phyloP scores from a whole-genome alignment of 768 basidiomycete species.

The Daedaleopsis sinensis region DNA sequence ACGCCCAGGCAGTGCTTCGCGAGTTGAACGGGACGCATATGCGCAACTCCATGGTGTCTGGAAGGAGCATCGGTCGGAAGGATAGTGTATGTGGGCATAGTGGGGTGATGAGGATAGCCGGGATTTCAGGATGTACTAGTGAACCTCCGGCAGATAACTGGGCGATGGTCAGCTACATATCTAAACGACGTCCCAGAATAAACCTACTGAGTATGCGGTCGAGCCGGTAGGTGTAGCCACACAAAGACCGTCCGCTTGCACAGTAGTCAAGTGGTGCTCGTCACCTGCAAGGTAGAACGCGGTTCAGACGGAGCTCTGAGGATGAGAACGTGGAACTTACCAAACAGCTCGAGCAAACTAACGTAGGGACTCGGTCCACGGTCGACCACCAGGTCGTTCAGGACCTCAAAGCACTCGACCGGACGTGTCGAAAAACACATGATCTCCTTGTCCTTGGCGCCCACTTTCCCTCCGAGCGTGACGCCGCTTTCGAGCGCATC shows the following conservation, averaged over 20 bases:
- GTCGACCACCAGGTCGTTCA: constrained; percentile 98
- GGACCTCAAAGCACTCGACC: constrained; percentile 92
- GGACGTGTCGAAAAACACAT: constrained; percentile 97
- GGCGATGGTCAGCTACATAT: constrained; percentile 30
- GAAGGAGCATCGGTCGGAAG: constrained; percentile 97
- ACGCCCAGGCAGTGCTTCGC: constrained; percentile 97
- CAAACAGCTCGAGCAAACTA: constrained; percentile 93
- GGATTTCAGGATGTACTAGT: constrained; percentile 96
- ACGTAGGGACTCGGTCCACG: constrained; percentile 98
- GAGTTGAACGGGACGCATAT: constrained; percentile 99
- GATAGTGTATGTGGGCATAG: constrained; percentile 98
- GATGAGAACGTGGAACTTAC: constrained; percentile 47
- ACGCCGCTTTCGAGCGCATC: constrained; percentile 89
- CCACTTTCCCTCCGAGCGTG: constrained; percentile 51
- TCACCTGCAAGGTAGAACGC: constrained; percentile 60
- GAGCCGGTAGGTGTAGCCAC: constrained; percentile 97
- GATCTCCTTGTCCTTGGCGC: constrained; percentile 89
- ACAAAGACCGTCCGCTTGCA: constrained; percentile 95
- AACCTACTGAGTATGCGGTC: constrained; percentile 91
- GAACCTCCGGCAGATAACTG: constrained; percentile 95
- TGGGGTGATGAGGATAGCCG: constrained; percentile 93
- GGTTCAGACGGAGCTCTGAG: not conserved
- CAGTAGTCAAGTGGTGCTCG: constrained; percentile 98
- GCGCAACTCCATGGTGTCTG: constrained; percentile 97
- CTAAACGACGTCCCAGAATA: not conserved